Evolutionary conservation across 83 land plant species (phyloP).

Genomic region (Picea abies): DNA sequence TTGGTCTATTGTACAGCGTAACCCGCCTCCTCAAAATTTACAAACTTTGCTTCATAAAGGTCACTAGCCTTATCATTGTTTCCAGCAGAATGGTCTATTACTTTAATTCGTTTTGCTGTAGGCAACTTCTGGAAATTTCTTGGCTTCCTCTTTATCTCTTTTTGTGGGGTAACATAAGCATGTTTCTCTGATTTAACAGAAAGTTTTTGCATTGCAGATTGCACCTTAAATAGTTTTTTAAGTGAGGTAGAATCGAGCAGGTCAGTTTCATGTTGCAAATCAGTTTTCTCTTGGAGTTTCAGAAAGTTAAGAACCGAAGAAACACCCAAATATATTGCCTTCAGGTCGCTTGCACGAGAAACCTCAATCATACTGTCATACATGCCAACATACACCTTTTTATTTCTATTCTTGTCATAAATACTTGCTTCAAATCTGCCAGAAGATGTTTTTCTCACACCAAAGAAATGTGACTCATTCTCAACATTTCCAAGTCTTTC

Average conservation of each 20-base stretch:
- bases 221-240: neutral
- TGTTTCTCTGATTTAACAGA: neutral
- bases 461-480: slow-evolving; percentile 26
- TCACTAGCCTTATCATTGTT: slow-evolving; percentile 1
- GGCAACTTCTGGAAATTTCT: slow-evolving; percentile 3
- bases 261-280: neutral
- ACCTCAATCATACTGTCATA: slow-evolving; percentile 29
- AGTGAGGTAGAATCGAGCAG: neutral
- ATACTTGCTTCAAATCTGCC: slow-evolving; percentile 34
- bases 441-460: slow-evolving; percentile 33
- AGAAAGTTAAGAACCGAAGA: slow-evolving; percentile 29
- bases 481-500: slow-evolving; percentile 17
- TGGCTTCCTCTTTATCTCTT: neutral
- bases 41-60: neutral
- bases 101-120: slow-evolving; percentile 3
- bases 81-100: neutral
- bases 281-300: slow-evolving; percentile 1
- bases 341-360: slow-evolving; percentile 32
- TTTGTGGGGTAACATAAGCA: neutral
- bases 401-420: slow-evolving; percentile 29
- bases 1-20: neutral
- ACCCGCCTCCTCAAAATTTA: neutral
- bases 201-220: neutral
- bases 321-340: slow-evolving; percentile 19
- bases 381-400: slow-evolving; percentile 42